Evolutionary conservation across 1,284 basidiomycete genomes (phyloP), one percentile per base, ranked within the genome.

Genomic region (Laetiporus sulphureus): DNA sequence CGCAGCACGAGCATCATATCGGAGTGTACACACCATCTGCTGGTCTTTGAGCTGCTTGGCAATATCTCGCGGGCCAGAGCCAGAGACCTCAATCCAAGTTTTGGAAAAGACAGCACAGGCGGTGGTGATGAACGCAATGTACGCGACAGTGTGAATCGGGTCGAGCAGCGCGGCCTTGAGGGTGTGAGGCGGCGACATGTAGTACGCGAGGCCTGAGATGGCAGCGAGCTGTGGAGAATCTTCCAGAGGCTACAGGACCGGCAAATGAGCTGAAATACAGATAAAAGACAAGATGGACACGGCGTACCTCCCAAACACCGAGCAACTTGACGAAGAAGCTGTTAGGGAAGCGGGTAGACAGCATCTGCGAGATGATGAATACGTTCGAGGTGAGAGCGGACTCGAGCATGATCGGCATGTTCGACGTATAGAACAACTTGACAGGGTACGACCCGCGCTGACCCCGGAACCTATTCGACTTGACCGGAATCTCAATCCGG

Each of bases 361-460:
- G 76, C 95, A 98, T 98, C 68, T 98, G 96, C 34, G 84, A 91
- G 59, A 99, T 79, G 64, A 99, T 91, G 71, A 94, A 98, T 21
- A 98, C 81, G 67, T 99, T 97, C 49, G 83, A 88, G 7, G 92
- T 94, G 46, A 98, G 73, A 10, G 95, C 94, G 20, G 80, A 86
- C 68, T 98, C 90, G 52, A 99, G 81, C 95, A 99, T 99, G 75
- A 99, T 99, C 50, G 95, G 94, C 95, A 98, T 98, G 75, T 98
- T 99, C 50, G 82, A 87, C 19, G 95, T 98, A 72, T 99, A 99
- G 73, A 99, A 99, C 34, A 99, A 80, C 72, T 98, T 99, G 71
- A 99, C 81, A 45, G 96, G 95, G 75, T 96, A 99, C 27, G 82
- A 81, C 36, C 90, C 93, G 37, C 92, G 80, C 68, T 98, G 93